Evolutionary conservation across 1,139 yeast species (phyloP), one percentile per base, ranked within the genome.

Genomic region (Hemisphaericaspora xylofermentans): DNA sequence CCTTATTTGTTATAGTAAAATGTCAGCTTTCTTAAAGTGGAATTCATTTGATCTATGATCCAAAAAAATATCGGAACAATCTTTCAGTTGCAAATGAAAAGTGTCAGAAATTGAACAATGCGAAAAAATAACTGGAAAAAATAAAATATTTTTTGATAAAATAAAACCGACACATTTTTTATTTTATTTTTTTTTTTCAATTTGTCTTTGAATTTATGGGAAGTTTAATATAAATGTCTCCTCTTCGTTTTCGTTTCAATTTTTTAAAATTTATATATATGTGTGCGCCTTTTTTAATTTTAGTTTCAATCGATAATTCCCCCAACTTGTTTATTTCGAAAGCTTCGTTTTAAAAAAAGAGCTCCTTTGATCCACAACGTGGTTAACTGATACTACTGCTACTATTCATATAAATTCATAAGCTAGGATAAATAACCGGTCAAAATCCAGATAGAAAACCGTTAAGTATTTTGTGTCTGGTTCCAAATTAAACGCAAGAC

Each of bases 81-180:
- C 10, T 17, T 15, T 6, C 30, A 14, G 30, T 27, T 27, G 28
- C 28, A n/a, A 27, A 27, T 13, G 30, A n/a, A 27, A 13, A 27
- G 30, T 27, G 16, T 27, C 30, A 27, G 30, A 7, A 7, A 27
- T 19, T 8, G 14, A 27, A 27, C 9, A 27, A 27, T 13, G 6
- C n/a, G n/a, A 27, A 13, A 27, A 27, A 15, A 27, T 25, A 13
- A 27, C 4, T 13, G 5, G 16, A 27, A 27, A 27, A 15, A 27
- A 27, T 13, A 27, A 27, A 27, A n/a, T n/a, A 15, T 27, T 5
- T 27, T 24, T 7, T 24, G 6, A 7, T 7, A 4, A 2, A 10
- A 27, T 13, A 14, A 27, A 27, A 27, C 30, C 30, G 30, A 27
- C 30, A 27, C 33, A 17, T 16, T 29, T 29, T 29, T 16, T 29